A percentile compares a stretch with the other conserved stretches of the same genome.
Conservation (phyloP, 163 green algal genomes). For the Trebouxiophyceae sp. region DNA sequence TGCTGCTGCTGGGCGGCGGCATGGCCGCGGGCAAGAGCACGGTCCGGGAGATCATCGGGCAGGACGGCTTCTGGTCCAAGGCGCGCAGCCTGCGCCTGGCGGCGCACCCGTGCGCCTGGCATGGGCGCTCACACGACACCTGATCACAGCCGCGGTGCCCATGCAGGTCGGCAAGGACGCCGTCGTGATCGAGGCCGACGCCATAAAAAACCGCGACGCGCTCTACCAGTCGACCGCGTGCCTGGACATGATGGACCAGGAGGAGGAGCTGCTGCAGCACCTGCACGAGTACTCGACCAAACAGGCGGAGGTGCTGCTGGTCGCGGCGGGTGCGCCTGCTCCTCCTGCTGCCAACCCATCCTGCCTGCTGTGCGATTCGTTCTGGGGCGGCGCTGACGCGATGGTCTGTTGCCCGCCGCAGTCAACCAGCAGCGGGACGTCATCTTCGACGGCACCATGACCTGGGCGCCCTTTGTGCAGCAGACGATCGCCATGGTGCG, state of each 20-base stretch:
- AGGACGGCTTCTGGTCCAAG: conserved; percentile 43
- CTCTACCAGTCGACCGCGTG: conserved; percentile 30
- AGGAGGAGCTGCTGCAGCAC: conserved; percentile 5
- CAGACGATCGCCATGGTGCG: conserved; percentile 56
- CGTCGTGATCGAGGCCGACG: conserved; percentile 52
- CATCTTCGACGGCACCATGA: conserved; percentile 55
- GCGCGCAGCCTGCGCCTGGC: too few species aligned
- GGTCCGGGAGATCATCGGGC: conserved; percentile 44
- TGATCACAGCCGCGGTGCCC: too few species aligned
- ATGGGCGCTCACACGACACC: too few species aligned
- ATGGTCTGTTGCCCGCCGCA: not conserved
- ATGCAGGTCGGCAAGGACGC: conserved; percentile 36
- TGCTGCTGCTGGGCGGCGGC: conserved; percentile 51
- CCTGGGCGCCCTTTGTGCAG: conserved; percentile 53
- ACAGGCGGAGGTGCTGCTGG: conserved; percentile 38
- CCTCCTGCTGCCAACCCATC: too few species aligned
- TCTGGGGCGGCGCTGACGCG: too few species aligned
- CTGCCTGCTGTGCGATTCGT: too few species aligned
- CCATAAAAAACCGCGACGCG: conserved; percentile 51
- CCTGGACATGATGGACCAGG: conserved; percentile 5
- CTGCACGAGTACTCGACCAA: conserved; percentile 48
- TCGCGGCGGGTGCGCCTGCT: conserved; percentile 29
- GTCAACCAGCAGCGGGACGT: conserved; percentile 32
- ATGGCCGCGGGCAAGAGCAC: conserved; percentile 63
- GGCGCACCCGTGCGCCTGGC: too few species aligned